Evolutionary conservation across 768 basidiomycete genomes (phyloP).

Genomic region (Lyophyllum atratum): DNA sequence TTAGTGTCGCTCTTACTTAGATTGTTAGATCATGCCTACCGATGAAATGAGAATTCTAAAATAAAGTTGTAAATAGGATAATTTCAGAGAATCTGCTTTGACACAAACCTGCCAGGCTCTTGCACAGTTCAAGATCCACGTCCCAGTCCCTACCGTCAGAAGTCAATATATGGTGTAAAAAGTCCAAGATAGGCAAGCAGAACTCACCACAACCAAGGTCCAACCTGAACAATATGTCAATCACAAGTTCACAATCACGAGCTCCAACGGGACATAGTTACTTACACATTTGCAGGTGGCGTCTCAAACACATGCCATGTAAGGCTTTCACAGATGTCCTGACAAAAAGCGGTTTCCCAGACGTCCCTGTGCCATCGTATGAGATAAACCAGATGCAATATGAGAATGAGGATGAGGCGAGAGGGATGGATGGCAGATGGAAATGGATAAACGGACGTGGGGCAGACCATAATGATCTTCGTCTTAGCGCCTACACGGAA

Average conservation of each 20-base stretch:
- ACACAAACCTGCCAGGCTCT: conserved; percentile 59
- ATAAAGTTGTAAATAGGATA: conserved; percentile 1
- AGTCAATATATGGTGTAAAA: not conserved
- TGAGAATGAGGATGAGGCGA: not conserved
- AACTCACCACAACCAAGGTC: conserved; percentile 74
- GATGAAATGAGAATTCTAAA: conserved; percentile 60
- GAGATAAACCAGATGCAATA: not conserved
- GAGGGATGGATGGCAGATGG: not conserved
- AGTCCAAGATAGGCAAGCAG: not conserved
- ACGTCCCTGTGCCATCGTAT: conserved; percentile 52
- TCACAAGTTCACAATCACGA: not conserved
- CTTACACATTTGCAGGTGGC: conserved; percentile 62
- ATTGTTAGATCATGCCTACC: conserved; percentile 35
- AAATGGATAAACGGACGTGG: not conserved
- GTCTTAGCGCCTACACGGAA: conserved; percentile 7
- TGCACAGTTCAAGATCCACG: conserved; percentile 71
- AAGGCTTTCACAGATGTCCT: conserved; percentile 54
- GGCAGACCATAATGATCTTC: not conserved
- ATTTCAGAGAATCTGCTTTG: conserved; percentile 13
- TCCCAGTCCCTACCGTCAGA: conserved; percentile 56
- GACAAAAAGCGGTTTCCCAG: conserved; percentile 62
- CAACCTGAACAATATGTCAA: conserved; percentile 40
- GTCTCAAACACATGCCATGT: conserved; percentile 67
- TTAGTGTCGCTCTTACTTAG: not conserved
- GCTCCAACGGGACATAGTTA: conserved; percentile 19